Evolutionary conservation across 108 stramenopile genomes (phyloP), one percentile per base, ranked within the genome.

Genomic region (Parmales sp.): DNA sequence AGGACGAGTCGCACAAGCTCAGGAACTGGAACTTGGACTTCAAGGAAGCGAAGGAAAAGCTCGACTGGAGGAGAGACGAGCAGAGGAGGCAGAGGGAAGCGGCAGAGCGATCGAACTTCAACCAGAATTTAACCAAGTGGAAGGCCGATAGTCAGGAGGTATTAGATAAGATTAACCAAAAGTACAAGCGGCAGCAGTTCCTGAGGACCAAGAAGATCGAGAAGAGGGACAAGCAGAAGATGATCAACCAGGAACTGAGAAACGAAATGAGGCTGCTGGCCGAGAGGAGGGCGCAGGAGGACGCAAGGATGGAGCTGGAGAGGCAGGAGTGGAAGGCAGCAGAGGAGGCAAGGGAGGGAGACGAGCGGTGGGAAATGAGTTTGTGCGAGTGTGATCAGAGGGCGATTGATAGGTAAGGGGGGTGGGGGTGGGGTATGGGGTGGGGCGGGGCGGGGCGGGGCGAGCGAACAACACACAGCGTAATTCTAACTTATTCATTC

Each of bases 21-120:
- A 2, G 5, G 26, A 6, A 23, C 31, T 60, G 54, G 54, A 20
- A 60, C 26, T 60, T 60, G 29, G n/a, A 60, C 31, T 34, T 60
- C 28, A 11, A 16, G 3, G 54, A 60, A 16, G 54, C 54, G 0
- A 23, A 60, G 54, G 16, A 23, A 34, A 60, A 60, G 54, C 28
- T 60, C 13, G 54, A 60, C 20, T 60, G 54, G 54, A 60, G 54
- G 54, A 60, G 16, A 34, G 54, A 60, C 1, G 54, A 60, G 36
- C 54, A 60, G 54, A 34, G 31, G 54, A 60, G 54, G 54, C 54
- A 60, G 54, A 60, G 54, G 54, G 54, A 28, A 29, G 54, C 54
- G 3, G 54, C 54, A 6, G 54, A 60, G 28, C 13, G 54, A 16
- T 28, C 54, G 4, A 60, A 60, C 28, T 60, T 60, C 16, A 34